Conservation (phyloP, 108 stramenopile genomes). For the Pseudonitzschia multiseries region DNA sequence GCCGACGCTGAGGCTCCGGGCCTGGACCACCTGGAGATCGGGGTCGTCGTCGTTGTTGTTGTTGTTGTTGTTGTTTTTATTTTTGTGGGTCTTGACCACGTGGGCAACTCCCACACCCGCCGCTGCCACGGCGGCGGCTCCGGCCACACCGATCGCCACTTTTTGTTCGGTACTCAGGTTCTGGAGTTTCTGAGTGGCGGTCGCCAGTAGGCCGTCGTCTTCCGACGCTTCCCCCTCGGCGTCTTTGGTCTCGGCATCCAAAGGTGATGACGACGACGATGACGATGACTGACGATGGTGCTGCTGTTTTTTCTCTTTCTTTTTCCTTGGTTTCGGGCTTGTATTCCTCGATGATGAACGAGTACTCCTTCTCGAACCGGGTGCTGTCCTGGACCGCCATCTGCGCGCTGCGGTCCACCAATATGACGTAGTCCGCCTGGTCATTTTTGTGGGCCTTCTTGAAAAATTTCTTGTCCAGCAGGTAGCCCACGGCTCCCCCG, state of each 20-base stretch:
- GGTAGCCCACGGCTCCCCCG: slow-evolving; percentile 7
- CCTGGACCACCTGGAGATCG: not conserved
- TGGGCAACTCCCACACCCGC: not conserved
- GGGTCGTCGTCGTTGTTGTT: not conserved
- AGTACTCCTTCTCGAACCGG: too few relatives aligned
- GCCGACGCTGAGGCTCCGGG: not conserved
- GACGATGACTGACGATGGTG: too few relatives aligned
- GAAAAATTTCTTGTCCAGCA: slow-evolving; percentile 20
- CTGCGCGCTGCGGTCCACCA: slow-evolving; percentile 3
- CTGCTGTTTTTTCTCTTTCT: too few relatives aligned
- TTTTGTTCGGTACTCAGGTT: slow-evolving; percentile 4
- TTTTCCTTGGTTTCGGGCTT: not conserved
- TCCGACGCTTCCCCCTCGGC: not conserved
- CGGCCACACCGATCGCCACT: not conserved
- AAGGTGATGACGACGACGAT: too few relatives aligned
- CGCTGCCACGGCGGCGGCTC: not conserved
- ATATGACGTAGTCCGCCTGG: slow-evolving; percentile 11
- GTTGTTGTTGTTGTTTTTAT: not conserved
- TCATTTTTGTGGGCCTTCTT: slow-evolving; percentile 11
- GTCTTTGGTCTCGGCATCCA: too few relatives aligned
- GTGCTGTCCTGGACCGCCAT: slow-evolving; percentile 3
- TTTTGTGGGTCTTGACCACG: slow-evolving; percentile 1
- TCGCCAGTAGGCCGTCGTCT: not conserved
- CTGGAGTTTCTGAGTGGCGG: slow-evolving; percentile 3
- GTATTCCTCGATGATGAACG: not conserved